Evolutionary conservation across 805 yeast genomes (phyloP).

Genomic region (Candida peoriensis): DNA sequence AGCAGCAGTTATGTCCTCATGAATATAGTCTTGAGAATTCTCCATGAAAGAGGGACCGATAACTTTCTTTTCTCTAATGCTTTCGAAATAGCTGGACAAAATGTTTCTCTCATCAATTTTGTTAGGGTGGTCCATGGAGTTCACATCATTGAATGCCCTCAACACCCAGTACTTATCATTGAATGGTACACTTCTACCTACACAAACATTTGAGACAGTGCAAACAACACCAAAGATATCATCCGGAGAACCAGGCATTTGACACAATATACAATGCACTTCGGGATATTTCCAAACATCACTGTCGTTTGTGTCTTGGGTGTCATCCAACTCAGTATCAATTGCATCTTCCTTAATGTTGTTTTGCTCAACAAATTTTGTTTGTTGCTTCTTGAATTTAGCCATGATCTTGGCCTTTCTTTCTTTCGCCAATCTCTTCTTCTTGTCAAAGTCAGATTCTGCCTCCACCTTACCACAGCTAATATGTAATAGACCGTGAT

Average conservation of each 20-base stretch:
- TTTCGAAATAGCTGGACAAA: constrained; percentile 36
- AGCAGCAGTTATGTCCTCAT: constrained; percentile 32
- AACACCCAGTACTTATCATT: constrained; percentile 59
- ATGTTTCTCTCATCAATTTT: constrained; percentile 20
- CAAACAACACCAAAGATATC: constrained; percentile 76
- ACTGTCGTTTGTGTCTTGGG: background rate
- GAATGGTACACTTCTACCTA: constrained; percentile 60
- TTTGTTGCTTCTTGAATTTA: constrained; percentile 75
- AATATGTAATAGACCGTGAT: constrained; percentile 12
- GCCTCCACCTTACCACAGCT: constrained; percentile 1
- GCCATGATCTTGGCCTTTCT: constrained; percentile 70
- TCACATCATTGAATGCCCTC: constrained; percentile 50
- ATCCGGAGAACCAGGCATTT: constrained; percentile 60
- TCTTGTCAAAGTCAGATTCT: constrained; percentile 43
- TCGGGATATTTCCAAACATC: constrained; percentile 61
- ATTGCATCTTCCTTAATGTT: constrained; percentile 27
- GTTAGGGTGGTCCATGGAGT: constrained; percentile 13
- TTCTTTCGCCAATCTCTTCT: constrained; percentile 63
- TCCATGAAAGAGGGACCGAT: constrained; percentile 72
- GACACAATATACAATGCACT: constrained; percentile 75
- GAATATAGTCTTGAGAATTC: constrained; percentile 19
- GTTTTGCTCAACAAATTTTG: constrained; percentile 59
- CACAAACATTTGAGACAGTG: constrained; percentile 52
- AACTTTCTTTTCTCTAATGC: constrained; percentile 33
- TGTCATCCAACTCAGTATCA: constrained; percentile 17